Base-by-base conservation (phyloP, 495 filamentous ascomycete species). In the Podospora sp. region DNA sequence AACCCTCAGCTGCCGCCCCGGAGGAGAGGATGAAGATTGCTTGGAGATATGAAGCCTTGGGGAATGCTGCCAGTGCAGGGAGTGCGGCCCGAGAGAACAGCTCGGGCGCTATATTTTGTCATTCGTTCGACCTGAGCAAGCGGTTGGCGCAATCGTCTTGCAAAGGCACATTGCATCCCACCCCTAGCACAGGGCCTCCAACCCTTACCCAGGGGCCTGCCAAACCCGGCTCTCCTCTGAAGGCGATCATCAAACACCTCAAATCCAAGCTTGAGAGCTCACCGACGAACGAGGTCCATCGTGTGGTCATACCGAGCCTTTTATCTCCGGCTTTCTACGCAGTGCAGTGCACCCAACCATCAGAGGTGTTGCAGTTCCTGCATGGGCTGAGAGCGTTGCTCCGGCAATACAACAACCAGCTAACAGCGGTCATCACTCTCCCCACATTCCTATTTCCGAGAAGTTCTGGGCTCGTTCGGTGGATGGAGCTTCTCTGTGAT, bases 11-110 rank as follows among this genome's bases (percentile, higher is more conserved):
- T 0, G 22, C 72, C 0, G 55, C 77, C 1, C 69, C 75, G 14
- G 83, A 85, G 33, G 92, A 96, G 64, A 90, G 87, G 76, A 99
- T 99, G 95, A 97, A 97, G 81, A 99, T 99, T 77, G 95, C 95
- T 11, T 99, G 95, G 95, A 82, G 95, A 77, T 99, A 99, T 79
- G 94, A 97, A 76, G 86, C 89, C 21, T 76, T 97, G 68, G 90
- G 92, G 24, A 88, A 90, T 46, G 46, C 60, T 4, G 61, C 67
- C n/a, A 60, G 58, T 84, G 87, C 79, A 80, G 87, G 26, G 62
- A 82, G 83, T 50, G 82, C 83, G 69, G 84, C 85, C 85, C 88
- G 82, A 21, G 76, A 77, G 36, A 36, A 40, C 33, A 65, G 29
- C 33, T 56, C 70, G n/a, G n/a, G 75, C 46, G 40, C 72, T 55